Evolutionary conservation across 2,329 filamentous ascomycete species (phyloP).

Genomic region (Plectosphaerella plurivora): DNA sequence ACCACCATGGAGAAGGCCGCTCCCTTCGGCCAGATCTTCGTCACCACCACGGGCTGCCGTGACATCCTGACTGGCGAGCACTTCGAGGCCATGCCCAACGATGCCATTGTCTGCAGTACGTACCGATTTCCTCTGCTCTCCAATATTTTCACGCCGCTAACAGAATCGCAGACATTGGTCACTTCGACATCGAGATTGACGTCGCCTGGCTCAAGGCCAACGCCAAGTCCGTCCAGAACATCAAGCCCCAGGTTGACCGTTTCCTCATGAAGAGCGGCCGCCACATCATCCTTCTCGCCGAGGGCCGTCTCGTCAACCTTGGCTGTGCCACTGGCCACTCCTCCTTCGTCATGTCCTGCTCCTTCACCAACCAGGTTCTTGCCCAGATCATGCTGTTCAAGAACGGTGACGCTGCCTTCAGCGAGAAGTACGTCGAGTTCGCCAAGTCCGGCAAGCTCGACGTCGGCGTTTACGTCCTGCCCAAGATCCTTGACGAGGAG

Average conservation of each 20-base stretch:
- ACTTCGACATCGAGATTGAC: constrained; percentile 99
- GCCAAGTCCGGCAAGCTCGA: constrained; percentile 87
- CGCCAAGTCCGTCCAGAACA: constrained; percentile 89
- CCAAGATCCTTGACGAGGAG: constrained; percentile 99
- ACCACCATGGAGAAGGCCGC: constrained; percentile 97
- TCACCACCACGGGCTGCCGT: constrained; percentile 98
- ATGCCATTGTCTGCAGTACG: constrained; percentile 96
- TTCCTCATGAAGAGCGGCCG: constrained; percentile 90
- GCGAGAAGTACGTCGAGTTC: constrained; percentile 94
- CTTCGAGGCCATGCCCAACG: constrained; percentile 95
- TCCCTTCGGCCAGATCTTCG: constrained; percentile 88
- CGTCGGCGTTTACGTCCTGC: constrained; percentile 90
- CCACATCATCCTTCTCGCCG: constrained; percentile 97
- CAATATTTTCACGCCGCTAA: constrained; percentile 11
- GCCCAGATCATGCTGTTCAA: constrained; percentile 99
- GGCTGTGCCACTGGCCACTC: constrained; percentile 99
- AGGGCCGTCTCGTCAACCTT: constrained; percentile 98
- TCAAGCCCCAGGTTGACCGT: constrained; percentile 99
- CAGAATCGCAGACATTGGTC: constrained; percentile 72
- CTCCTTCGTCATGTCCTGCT: constrained; percentile 99
- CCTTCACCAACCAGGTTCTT: constrained; percentile 99
- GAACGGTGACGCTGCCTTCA: constrained; percentile 79
- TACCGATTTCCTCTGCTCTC: constrained; percentile 15
- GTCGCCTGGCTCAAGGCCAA: constrained; percentile 99
- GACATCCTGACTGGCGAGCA: constrained; percentile 90